A percentile compares a stretch with the other conserved stretches of the same genome.
These are phyloP conservation scores for Leccinum fibrillosum DNA, from an alignment of 768 basidiomycete species.

Conservation along the genomic window DNA sequence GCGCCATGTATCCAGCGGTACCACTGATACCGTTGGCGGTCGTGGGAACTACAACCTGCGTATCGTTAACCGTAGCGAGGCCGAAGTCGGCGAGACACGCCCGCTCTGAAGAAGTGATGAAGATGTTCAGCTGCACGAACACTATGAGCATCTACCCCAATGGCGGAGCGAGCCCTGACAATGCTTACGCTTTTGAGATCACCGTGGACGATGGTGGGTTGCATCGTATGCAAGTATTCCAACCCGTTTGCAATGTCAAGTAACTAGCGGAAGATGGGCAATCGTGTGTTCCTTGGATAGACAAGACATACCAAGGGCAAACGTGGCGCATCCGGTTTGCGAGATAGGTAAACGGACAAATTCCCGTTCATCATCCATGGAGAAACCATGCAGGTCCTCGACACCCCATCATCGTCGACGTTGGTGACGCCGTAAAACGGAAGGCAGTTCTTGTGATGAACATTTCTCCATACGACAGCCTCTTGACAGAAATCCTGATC, in stretches of 20 bases:
- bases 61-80: conserved; percentile 20
- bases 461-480: conserved; percentile 31
- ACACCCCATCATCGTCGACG: conserved; percentile 6
- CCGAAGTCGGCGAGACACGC: conserved; percentile 35
- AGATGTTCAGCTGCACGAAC: conserved; percentile 25
- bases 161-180: not conserved
- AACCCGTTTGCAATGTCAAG: conserved; percentile 37
- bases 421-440: conserved; percentile 29
- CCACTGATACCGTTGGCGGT: conserved; percentile 15
- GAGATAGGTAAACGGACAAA: conserved; percentile 28
- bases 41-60: conserved; percentile 12
- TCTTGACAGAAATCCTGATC: conserved; percentile 29
- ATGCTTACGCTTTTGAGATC: conserved; percentile 41
- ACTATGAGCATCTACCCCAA: not conserved
- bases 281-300: not conserved
- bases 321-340: conserved; percentile 26
- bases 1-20: conserved; percentile 28
- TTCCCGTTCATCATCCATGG: conserved; percentile 31
- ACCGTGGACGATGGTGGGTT: conserved; percentile 41
- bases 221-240: conserved; percentile 36
- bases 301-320: conserved; percentile 30
- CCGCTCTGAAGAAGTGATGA: conserved; percentile 21
- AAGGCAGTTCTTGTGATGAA: conserved; percentile 27
- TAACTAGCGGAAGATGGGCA: conserved; percentile 26
- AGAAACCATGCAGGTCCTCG: conserved; percentile 20